These are phyloP conservation scores for Thelephora ganbajun DNA, from an alignment of 768 basidiomycete genomes.

Conservation along the genomic window DNA sequence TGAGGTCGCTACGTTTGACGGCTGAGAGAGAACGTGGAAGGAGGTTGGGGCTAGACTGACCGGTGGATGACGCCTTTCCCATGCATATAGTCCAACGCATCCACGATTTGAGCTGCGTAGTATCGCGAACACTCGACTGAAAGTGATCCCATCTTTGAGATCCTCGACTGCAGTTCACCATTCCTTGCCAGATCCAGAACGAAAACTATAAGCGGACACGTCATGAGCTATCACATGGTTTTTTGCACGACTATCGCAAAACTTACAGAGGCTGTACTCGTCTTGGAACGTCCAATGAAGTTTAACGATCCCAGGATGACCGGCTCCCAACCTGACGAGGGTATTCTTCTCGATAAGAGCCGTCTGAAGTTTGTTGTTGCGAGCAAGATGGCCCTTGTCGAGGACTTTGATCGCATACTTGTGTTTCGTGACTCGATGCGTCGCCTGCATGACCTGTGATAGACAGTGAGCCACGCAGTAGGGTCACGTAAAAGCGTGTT, in stretches of 20 bases:
- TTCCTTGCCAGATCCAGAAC: constrained; percentile 65
- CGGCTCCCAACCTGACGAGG: constrained; percentile 44
- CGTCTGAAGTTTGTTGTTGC: constrained; percentile 64
- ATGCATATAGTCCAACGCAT: constrained; percentile 87
- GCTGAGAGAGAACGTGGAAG: background rate
- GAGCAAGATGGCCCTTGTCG: constrained; percentile 71
- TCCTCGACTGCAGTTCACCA: constrained; percentile 63
- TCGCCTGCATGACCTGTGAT: constrained; percentile 42
- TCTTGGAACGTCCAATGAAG: constrained; percentile 82
- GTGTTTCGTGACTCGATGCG: constrained; percentile 39
- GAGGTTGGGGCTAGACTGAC: constrained; percentile 16
- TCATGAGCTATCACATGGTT: background rate
- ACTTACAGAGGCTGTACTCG: constrained; percentile 69
- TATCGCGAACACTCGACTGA: constrained; percentile 63
- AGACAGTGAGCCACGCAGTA: background rate
- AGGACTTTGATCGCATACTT: constrained; percentile 70
- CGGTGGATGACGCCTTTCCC: constrained; percentile 82
- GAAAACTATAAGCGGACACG: constrained; percentile 37
- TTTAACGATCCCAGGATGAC: constrained; percentile 72
- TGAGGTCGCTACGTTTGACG: constrained; percentile 42
- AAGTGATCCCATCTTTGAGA: constrained; percentile 74
- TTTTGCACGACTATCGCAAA: background rate
- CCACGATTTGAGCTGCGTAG: constrained; percentile 83
- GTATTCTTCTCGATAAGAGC: constrained; percentile 75
- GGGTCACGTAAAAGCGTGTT: background rate